Conservation (phyloP, 192 early-diverging fungal genomes). For the Backusella australiensis region DNA sequence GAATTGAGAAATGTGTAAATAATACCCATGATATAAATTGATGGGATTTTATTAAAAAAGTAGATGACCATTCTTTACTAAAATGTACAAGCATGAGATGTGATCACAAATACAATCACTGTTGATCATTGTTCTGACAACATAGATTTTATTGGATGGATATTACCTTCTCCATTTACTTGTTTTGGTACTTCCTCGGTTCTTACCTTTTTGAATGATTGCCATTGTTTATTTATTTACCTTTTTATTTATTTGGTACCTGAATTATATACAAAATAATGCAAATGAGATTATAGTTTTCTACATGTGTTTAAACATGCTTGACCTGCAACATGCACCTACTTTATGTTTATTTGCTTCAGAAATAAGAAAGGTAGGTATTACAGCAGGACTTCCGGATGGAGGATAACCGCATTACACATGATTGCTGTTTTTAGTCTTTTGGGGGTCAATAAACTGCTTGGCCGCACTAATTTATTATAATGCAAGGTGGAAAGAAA, state of each 20-base stretch:
- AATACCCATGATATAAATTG: background rate
- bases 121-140: constrained; percentile 3
- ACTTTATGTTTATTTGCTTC: background rate
- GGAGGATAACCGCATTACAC: background rate
- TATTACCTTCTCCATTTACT: background rate
- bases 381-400: background rate
- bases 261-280: background rate
- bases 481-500: background rate
- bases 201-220: background rate
- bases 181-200: background rate
- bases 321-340: too few relatives aligned
- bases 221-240: background rate
- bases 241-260: background rate
- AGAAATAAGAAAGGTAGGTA: background rate
- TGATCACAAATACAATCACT: background rate
- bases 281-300: background rate
- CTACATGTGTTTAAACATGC: background rate
- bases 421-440: background rate
- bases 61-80: background rate
- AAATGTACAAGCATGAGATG: background rate
- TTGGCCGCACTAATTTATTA: background rate
- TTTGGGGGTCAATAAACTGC: background rate
- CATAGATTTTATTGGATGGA: background rate
- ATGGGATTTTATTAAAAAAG: background rate
- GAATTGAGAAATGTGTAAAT: background rate